phyloP scores from a whole-genome alignment of 2,329 filamentous ascomycete genomes.

The Trichophyton simii region DNA sequence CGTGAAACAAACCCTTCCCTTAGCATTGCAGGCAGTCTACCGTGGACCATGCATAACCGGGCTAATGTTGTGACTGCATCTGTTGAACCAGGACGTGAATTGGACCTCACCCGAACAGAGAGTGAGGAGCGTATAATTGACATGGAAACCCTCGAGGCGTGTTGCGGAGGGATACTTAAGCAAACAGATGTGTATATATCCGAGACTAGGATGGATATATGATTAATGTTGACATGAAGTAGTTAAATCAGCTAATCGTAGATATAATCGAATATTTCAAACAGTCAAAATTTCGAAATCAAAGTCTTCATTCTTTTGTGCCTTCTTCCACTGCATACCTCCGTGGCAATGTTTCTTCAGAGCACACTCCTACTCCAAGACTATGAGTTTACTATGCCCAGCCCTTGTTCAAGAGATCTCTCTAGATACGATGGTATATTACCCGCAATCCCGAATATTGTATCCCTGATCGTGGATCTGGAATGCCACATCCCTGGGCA shows the following conservation, averaged over 20 bases:
- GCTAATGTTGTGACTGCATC: conserved; percentile 8
- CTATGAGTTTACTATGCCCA: neutral
- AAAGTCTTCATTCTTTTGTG: neutral
- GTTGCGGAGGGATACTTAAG: conserved; percentile 6
- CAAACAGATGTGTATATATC: conserved; percentile 8
- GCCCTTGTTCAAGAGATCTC: neutral
- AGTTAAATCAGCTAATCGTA: neutral
- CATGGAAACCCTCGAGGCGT: neutral
- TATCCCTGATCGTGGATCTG: neutral
- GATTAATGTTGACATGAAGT: neutral
- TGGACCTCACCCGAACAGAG: conserved; percentile 4
- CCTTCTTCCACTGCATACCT: neutral
- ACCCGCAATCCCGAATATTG: neutral
- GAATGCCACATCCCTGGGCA: neutral
- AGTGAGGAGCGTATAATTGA: conserved; percentile 8
- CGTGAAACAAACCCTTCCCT: neutral
- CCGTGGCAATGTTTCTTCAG: neutral
- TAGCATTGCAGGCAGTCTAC: neutral
- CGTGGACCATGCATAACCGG: conserved; percentile 6
- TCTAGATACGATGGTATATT: neutral
- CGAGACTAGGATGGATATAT: neutral
- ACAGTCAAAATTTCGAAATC: neutral
- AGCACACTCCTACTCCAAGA: neutral
- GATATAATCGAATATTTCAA: neutral
- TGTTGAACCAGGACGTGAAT: conserved; percentile 2